Evolutionary conservation across 2,329 filamentous ascomycete species (phyloP), one percentile per base, ranked within the genome.

Genomic region (Lasiodiplodia hormozganensis): DNA sequence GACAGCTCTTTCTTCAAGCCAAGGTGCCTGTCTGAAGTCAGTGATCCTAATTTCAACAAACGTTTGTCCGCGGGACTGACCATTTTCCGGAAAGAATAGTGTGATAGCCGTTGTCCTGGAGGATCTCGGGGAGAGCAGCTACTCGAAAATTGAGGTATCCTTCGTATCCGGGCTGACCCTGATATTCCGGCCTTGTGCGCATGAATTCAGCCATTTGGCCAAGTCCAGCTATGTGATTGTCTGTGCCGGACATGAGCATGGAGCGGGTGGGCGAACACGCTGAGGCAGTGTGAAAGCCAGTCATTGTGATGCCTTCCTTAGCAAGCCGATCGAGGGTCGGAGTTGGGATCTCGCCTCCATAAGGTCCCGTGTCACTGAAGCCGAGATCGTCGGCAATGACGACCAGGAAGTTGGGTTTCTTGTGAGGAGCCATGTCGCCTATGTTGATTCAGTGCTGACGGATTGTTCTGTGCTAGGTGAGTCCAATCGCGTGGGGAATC

Each of bases 361-460:
- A 70, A 3, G 67, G 68, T 7, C 56, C 62, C 8, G 58, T 68
- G 64, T 70, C 69, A 51, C 60, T 67, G 64, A 70, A 70, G 12
- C 69, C 69, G 3, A 65, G 66, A 23, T 68, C 71, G 68, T 76
- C 75, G 2, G 74, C 74, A 16, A 77, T 69, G 49, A 77, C 71
- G 60, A 77, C 54, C 11, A 76, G 70, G 56, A 77, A 74, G 40
- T 76, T 76, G 2, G 66, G 66, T 31, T 56, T 56, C 57, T 64
- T 68, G 28, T 25, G 34, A 23, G 23, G 16, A 40, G 54, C 11
- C 64, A 66, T 66, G 52, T 4, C 21, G 38, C 2, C 21, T 43
- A 34, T 58, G 54, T 18, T 18, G 10, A 16, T n/a, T 8, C 28
- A 14, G 36, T n/a, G 40, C 3, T 6, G 40, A 43, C 6, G 40